A percentile compares a stretch with the other conserved stretches of the same genome.
Evolutionary conservation across 2,329 filamentous ascomycete genomes (phyloP).

Genomic region (Phialophora expanda): DNA sequence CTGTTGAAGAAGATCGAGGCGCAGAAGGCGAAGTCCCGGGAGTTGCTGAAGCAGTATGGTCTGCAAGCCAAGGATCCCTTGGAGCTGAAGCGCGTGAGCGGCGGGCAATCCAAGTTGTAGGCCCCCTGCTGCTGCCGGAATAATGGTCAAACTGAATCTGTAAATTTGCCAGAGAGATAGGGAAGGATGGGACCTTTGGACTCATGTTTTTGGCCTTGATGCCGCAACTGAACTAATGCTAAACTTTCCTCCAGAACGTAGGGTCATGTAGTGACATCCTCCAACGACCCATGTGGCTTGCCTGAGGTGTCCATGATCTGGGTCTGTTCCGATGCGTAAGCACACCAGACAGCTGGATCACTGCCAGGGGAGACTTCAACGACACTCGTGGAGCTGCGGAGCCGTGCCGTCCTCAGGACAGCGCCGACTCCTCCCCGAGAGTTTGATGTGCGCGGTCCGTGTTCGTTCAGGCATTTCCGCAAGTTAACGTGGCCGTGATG

Average conservation of each 20-base stretch:
- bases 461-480: neutral
- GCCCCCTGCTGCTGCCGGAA: neutral
- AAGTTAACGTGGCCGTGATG: neutral
- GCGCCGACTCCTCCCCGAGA: no score
- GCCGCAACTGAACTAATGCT: neutral
- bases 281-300: neutral
- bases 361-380: neutral
- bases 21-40: slow-evolving; percentile 37
- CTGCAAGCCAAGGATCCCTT: slow-evolving; percentile 34
- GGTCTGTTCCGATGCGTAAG: neutral
- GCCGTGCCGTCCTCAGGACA: neutral
- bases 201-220: neutral
- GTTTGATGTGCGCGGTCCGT: neutral
- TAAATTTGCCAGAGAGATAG: neutral
- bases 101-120: slow-evolving; percentile 33
- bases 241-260: neutral
- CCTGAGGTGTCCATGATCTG: neutral
- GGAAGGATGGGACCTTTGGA: neutral
- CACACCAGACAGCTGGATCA: neutral
- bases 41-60: slow-evolving; percentile 36
- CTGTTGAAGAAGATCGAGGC: slow-evolving; percentile 36
- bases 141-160: neutral
- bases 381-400: neutral
- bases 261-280: neutral
- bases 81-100: slow-evolving; percentile 36